A percentile compares a stretch with the other conserved stretches of the same genome.
These are phyloP conservation scores for Ceratocystis diversiconidia DNA, from an alignment of 2,329 filamentous ascomycete genomes.

Conservation along the genomic window DNA sequence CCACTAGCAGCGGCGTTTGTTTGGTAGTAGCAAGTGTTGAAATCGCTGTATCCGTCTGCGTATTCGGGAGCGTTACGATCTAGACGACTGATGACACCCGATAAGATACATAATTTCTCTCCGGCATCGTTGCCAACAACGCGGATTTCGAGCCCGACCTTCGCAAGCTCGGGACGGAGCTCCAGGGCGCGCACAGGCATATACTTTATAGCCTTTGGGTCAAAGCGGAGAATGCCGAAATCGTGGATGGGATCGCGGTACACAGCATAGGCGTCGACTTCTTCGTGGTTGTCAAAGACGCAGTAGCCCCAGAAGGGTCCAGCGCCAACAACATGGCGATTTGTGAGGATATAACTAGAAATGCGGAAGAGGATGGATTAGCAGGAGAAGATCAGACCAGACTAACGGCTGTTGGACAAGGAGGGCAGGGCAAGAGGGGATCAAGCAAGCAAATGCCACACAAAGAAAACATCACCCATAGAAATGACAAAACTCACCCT, in stretches of 20 bases:
- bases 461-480: too few species aligned
- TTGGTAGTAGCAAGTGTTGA: conserved; percentile 93
- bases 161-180: conserved; percentile 72
- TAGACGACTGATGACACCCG: conserved; percentile 88
- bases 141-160: conserved; percentile 84
- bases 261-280: conserved; percentile 89
- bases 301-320: conserved; percentile 97
- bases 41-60: conserved; percentile 94
- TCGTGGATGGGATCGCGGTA: conserved; percentile 98
- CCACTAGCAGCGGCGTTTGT: conserved; percentile 93
- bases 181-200: conserved; percentile 75
- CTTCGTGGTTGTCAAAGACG: conserved; percentile 96
- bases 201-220: conserved; percentile 91
- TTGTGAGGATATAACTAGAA: conserved; percentile 61
- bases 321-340: conserved; percentile 84
- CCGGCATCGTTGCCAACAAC: conserved; percentile 97
- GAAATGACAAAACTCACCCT: conserved; percentile 40
- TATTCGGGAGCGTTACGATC: conserved; percentile 97
- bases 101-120: conserved; percentile 94
- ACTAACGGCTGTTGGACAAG: background rate
- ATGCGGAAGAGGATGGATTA: background rate
- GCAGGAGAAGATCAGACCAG: background rate
- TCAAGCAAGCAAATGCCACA: background rate
- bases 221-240: conserved; percentile 92
- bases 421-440: background rate